Percentiles rank a stretch among this genome's conserved stretches.
These are phyloP conservation scores for Alternaria ventricosa DNA, from an alignment of 2,329 filamentous ascomycete genomes.

Conservation along the genomic window DNA sequence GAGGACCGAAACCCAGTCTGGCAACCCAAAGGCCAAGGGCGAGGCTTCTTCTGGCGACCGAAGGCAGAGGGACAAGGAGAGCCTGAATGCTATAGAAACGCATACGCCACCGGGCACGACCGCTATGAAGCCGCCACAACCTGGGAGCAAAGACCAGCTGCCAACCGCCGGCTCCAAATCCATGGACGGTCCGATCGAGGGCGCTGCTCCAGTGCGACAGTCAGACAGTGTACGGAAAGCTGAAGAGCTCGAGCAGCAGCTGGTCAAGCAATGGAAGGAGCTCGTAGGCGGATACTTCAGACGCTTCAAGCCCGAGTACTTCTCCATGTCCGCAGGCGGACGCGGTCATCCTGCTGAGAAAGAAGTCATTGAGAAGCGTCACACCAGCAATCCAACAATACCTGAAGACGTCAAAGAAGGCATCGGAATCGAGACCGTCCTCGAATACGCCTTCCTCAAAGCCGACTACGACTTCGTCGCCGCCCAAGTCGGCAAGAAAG, in stretches of 20 bases:
- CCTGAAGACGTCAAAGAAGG: constrained; percentile 44
- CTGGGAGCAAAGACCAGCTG: constrained; percentile 26
- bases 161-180: constrained; percentile 36
- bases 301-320: constrained; percentile 83
- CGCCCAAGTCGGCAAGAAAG: constrained; percentile 83
- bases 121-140: constrained; percentile 42
- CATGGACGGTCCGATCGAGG: constrained; percentile 27
- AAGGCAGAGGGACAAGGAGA: constrained; percentile 46
- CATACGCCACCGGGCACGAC: constrained; percentile 55
- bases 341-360: constrained; percentile 45
- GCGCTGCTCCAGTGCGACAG: constrained; percentile 42
- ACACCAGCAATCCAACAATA: constrained; percentile 29
- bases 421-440: constrained; percentile 74
- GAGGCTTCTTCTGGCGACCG: constrained; percentile 24
- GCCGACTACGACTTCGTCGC: constrained; percentile 94
- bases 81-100: constrained; percentile 55
- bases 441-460: constrained; percentile 91
- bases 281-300: constrained; percentile 94
- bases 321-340: constrained; percentile 58
- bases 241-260: constrained; percentile 69
- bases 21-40: constrained; percentile 32
- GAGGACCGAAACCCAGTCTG: constrained; percentile 29
- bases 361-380: constrained; percentile 34
- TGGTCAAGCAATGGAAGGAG: constrained; percentile 79
- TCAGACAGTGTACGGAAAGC: constrained; percentile 64